Conservation (phyloP, 768 basidiomycete species). For the Gymnopilus dilepis region DNA sequence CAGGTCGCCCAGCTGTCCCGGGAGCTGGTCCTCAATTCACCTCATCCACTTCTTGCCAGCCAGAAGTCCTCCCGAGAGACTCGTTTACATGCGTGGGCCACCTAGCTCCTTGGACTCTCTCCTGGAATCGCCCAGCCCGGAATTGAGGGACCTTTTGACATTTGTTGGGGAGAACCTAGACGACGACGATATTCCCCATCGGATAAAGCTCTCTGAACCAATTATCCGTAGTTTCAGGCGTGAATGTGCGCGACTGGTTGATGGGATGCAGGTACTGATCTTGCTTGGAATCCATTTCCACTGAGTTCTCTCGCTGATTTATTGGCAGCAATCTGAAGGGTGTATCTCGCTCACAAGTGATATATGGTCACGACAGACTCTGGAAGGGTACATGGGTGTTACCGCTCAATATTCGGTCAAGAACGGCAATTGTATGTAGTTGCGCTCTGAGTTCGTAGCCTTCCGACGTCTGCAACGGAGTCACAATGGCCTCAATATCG, state of each 20-base stretch:
- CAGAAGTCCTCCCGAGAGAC: too few species aligned
- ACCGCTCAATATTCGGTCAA: background rate
- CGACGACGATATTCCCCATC: background rate
- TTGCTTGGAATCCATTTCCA: too few species aligned
- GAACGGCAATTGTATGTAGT: background rate
- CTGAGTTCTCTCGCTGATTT: too few species aligned
- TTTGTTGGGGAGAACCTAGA: background rate
- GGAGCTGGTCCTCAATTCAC: too few species aligned
- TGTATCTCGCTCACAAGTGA: too few species aligned
- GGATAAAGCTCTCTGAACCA: background rate
- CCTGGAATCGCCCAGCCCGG: background rate
- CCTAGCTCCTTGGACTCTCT: too few species aligned
- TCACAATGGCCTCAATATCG: background rate
- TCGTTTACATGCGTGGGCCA: too few species aligned
- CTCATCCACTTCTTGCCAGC: too few species aligned
- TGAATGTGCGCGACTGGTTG: background rate
- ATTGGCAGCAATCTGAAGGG: too few species aligned
- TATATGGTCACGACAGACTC: background rate
- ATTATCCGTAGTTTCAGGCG: background rate
- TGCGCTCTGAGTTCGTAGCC: background rate
- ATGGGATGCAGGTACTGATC: background rate
- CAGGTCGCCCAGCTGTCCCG: too few species aligned
- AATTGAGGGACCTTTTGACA: background rate
- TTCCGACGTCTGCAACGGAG: background rate
- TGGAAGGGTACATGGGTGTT: background rate